These are phyloP conservation scores for Mortierella sp. DNA, from an alignment of 371 early-diverging fungal genomes.

Conservation along the genomic window DNA sequence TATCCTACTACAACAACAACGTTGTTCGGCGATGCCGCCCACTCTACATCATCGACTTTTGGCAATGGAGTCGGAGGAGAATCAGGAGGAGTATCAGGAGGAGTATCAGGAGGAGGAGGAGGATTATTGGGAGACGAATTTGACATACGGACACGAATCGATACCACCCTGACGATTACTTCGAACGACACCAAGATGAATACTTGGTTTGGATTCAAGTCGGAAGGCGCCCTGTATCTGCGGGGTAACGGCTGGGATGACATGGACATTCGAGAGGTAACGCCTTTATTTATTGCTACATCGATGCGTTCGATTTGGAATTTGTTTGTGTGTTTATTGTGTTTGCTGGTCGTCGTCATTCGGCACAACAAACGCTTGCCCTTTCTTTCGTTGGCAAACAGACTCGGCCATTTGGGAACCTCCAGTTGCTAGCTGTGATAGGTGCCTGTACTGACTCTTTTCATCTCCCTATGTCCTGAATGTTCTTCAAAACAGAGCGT, in stretches of 20 bases:
- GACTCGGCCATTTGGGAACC: not conserved
- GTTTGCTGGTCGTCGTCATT: not conserved
- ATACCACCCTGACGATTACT: conserved; percentile 23
- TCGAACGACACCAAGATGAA: conserved; percentile 28
- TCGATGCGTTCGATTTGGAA: not conserved
- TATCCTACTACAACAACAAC: conserved; percentile 6
- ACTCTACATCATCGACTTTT: not conserved
- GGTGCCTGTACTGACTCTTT: not conserved
- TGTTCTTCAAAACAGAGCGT: not conserved
- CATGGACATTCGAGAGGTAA: conserved; percentile 26
- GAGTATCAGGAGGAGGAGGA: not conserved
- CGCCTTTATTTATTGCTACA: not conserved
- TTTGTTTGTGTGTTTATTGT: not conserved
- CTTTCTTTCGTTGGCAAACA: not conserved
- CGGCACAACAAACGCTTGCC: not conserved
- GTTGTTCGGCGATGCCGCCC: not conserved
- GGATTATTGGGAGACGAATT: not conserved
- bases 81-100: not conserved
- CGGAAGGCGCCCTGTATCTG: conserved; percentile 19
- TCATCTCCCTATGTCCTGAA: not conserved
- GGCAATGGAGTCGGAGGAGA: not conserved
- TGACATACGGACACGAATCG: conserved; percentile 5
- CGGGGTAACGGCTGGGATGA: conserved; percentile 28
- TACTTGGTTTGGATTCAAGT: conserved; percentile 26
- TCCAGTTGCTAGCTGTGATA: not conserved